Conservation (phyloP, 805 yeast species). For the Metschnikowia orientalis region DNA sequence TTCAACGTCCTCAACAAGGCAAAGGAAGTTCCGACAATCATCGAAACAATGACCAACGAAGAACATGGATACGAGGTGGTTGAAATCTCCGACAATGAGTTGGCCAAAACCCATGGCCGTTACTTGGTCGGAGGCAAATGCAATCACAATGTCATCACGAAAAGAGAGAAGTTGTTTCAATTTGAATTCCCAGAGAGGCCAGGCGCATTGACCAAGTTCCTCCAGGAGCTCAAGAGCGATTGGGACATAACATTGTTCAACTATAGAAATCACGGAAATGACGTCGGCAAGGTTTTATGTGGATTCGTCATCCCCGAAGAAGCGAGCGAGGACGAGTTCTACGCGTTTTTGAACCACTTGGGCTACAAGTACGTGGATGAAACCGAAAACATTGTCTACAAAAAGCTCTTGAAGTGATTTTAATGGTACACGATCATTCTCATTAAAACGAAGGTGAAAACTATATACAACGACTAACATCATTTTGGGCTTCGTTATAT, state of each 20-base stretch:
- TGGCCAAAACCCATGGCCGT: conserved; percentile 95
- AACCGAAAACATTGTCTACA: conserved; percentile 80
- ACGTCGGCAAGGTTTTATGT: conserved; percentile 86
- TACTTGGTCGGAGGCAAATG: conserved; percentile 93
- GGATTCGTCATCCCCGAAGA: conserved; percentile 80
- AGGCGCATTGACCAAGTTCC: conserved; percentile 82
- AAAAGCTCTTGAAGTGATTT: conserved; percentile 55
- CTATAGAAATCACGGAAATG: conserved; percentile 95
- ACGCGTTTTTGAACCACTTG: conserved; percentile 60
- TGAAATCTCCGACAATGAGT: conserved; percentile 87
- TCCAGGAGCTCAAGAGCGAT: conserved; percentile 61
- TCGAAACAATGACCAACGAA: conserved; percentile 50
- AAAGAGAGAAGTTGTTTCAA: conserved; percentile 70
- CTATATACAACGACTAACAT: no score
- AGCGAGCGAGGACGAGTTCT: conserved; percentile 59
- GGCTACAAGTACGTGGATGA: conserved; percentile 81
- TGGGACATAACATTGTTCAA: conserved; percentile 97
- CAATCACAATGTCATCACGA: conserved; percentile 37
- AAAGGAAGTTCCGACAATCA: conserved; percentile 64
- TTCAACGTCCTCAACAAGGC: conserved; percentile 77
- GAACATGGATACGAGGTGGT: conserved; percentile 64
- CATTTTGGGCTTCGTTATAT: no score
- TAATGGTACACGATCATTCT: no score
- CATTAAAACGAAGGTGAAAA: no score
- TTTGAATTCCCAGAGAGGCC: conserved; percentile 98